Conservation (phyloP, 495 filamentous ascomycete species). For the Penicillium cinerascens region DNA sequence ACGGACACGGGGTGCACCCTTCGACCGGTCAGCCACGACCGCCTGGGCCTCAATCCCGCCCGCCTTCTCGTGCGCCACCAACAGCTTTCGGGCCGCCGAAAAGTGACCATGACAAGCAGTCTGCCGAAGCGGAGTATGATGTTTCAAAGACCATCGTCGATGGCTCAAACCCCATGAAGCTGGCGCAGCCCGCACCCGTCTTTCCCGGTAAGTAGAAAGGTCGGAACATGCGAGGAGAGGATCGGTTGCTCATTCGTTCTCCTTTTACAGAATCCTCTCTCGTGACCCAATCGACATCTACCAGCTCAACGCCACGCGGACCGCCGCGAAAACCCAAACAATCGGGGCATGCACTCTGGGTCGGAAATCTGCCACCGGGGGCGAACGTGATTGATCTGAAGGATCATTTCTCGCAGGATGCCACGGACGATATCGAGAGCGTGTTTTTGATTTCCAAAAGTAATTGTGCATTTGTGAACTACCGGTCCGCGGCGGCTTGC, state of each 20-base stretch:
- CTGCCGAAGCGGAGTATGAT: constrained; percentile 27
- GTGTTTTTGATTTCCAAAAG: constrained; percentile 95
- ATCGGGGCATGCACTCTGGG: constrained; percentile 92
- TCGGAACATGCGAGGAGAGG: neutral
- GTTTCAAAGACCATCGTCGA: constrained; percentile 45
- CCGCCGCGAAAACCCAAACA: constrained; percentile 91
- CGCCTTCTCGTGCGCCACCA: neutral
- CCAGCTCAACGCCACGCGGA: constrained; percentile 63
- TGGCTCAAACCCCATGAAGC: constrained; percentile 37
- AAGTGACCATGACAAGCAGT: constrained; percentile 21
- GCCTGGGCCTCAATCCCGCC: constrained; percentile 2
- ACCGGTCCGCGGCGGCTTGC: constrained; percentile 76
- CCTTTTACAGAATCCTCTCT: constrained; percentile 7
- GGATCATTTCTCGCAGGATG: constrained; percentile 83
- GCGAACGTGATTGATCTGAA: constrained; percentile 78
- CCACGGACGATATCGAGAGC: constrained; percentile 75
- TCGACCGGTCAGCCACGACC: constrained; percentile 9
- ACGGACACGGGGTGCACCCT: constrained; percentile 15
- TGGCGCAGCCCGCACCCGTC: constrained; percentile 10
- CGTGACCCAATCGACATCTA: neutral
- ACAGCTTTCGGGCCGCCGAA: neutral
- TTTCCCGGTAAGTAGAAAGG: constrained; percentile 19
- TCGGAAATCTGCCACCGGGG: constrained; percentile 86
- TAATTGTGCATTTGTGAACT: constrained; percentile 98
- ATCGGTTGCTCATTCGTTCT: neutral